Conservation (phyloP, 192 early-diverging fungal genomes). For the Backusella parvicylindrica region DNA sequence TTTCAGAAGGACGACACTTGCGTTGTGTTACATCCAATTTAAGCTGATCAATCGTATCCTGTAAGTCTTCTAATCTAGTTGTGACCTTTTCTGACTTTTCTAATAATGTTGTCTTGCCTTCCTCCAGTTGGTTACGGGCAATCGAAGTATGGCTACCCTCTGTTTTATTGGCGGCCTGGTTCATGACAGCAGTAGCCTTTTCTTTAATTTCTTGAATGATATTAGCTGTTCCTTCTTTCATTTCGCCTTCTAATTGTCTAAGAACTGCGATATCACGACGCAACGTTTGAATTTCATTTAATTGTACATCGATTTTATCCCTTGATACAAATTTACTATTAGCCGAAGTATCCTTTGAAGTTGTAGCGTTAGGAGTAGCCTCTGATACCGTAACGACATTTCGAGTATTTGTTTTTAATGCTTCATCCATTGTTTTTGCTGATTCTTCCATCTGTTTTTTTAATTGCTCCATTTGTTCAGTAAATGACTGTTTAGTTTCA, state of each 20-base stretch:
- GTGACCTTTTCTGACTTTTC: constrained; percentile 45
- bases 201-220: constrained; percentile 19
- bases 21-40: constrained; percentile 72
- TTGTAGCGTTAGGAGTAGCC: neutral
- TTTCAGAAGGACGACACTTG: constrained; percentile 57
- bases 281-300: constrained; percentile 45
- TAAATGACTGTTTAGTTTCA: neutral
- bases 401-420: neutral
- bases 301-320: constrained; percentile 33
- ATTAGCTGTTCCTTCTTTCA: constrained; percentile 2
- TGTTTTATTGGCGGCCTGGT: constrained; percentile 12
- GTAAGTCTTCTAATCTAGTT: constrained; percentile 53
- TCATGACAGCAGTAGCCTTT: constrained; percentile 2
- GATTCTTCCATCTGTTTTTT: constrained; percentile 6
- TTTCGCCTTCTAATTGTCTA: constrained; percentile 44
- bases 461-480: constrained; percentile 5
- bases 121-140: constrained; percentile 41
- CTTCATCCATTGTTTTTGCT: neutral
- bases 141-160: neutral
- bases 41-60: constrained; percentile 69
- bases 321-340: neutral
- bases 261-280: constrained; percentile 49
- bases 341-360: neutral
- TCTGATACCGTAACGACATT: neutral
- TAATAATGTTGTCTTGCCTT: constrained; percentile 47